Conservation (phyloP, 352 stramenopile genomes). For the Globisporangium canariense region DNA sequence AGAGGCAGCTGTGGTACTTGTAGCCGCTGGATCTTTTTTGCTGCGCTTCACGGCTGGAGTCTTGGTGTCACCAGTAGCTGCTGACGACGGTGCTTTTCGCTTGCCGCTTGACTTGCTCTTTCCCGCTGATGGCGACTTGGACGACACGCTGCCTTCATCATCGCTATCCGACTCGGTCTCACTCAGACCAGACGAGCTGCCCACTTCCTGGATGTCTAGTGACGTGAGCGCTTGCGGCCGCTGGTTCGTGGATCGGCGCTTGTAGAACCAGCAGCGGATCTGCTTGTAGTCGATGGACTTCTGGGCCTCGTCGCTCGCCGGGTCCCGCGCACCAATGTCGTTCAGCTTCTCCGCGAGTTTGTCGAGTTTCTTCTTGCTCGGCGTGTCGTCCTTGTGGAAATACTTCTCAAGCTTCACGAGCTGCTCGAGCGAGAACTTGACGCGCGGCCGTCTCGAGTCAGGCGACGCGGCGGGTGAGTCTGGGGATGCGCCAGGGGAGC, state of each 20-base stretch:
- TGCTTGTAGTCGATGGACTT: conserved; percentile 84
- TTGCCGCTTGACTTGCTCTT: conserved; percentile 24
- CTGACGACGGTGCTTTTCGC: conserved; percentile 10
- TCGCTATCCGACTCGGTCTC: conserved; percentile 73
- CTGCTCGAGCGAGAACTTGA: conserved; percentile 78
- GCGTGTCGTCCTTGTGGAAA: conserved; percentile 80
- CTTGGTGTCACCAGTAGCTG: conserved; percentile 22
- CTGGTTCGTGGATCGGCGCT: conserved; percentile 73
- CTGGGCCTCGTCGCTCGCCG: conserved; percentile 52
- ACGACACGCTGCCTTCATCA: conserved; percentile 30
- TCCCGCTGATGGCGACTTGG: conserved; percentile 1
- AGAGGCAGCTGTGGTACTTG: neutral
- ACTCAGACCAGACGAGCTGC: conserved; percentile 45
- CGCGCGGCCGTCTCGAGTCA: conserved; percentile 55
- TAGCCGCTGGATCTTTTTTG: conserved; percentile 21
- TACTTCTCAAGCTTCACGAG: conserved; percentile 78
- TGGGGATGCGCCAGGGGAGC: conserved; percentile 47
- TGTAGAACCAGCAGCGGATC: conserved; percentile 88
- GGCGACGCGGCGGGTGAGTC: conserved; percentile 70
- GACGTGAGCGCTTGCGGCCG: conserved; percentile 62
- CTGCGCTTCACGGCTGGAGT: conserved; percentile 23
- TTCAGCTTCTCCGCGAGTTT: conserved; percentile 75
- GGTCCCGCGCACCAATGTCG: conserved; percentile 52
- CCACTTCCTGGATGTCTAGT: conserved; percentile 48
- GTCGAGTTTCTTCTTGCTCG: conserved; percentile 76